These are phyloP conservation scores for Tolypocladium amazonense DNA, from an alignment of 2,329 filamentous ascomycete species.

Conservation along the genomic window DNA sequence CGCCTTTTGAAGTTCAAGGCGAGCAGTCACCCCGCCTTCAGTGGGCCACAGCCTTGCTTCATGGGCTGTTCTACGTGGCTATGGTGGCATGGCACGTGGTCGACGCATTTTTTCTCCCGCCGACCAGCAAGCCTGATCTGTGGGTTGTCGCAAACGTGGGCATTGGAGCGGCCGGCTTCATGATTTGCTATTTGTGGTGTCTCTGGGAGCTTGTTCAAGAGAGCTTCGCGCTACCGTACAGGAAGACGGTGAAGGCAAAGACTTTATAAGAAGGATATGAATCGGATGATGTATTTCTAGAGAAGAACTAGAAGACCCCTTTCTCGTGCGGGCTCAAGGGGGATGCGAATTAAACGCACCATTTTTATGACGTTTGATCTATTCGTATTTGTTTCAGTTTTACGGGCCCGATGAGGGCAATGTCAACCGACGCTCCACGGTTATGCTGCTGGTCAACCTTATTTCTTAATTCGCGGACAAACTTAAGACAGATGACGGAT, in stretches of 20 bases:
- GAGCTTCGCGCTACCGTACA: conserved; percentile 38
- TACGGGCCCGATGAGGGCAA: no score
- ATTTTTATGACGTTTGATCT: background rate
- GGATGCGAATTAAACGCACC: background rate
- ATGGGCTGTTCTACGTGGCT: conserved; percentile 62
- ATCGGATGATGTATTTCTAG: background rate
- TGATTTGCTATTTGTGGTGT: conserved; percentile 86
- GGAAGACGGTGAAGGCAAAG: conserved; percentile 23
- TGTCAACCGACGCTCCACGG: no score
- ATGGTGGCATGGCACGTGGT: conserved; percentile 77
- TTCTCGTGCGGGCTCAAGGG: background rate
- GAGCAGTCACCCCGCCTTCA: conserved; percentile 20
- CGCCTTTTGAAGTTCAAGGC: conserved; percentile 52
- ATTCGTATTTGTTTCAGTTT: no score
- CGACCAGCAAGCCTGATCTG: conserved; percentile 72
- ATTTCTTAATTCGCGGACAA: background rate
- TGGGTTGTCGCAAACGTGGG: conserved; percentile 91
- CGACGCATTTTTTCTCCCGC: conserved; percentile 59
- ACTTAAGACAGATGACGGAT: background rate
- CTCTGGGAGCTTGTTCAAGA: conserved; percentile 55
- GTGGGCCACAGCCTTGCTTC: conserved; percentile 56
- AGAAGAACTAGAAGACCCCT: background rate
- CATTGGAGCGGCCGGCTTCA: conserved; percentile 76
- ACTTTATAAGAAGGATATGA: conserved; percentile 13
- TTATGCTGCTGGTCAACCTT: background rate